Evolutionary conservation across 176 grass and related monocot genomes (phyloP), one percentile per base, ranked within the genome.

Genomic region (Lolium perenne): DNA sequence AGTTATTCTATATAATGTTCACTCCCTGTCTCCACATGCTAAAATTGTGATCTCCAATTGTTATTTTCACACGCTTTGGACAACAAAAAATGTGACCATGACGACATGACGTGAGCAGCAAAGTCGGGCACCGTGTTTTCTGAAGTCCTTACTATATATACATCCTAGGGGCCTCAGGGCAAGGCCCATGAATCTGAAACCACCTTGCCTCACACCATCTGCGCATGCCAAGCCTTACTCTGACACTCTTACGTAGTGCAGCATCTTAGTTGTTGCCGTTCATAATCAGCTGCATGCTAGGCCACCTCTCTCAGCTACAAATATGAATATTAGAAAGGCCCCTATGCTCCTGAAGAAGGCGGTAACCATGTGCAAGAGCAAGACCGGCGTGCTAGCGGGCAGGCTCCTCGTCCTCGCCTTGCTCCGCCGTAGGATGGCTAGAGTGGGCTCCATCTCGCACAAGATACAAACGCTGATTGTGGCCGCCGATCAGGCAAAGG

Each of bases 311-410:
- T 58, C 26, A 45, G 35, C 22, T 35, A 20, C 62, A 55, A 87
- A 89, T 43, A 69, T 91, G 89, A 95, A 87, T 84, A 88, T 89
- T 40, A 20, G 62, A 66, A 95, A 94, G 86, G 86, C 90, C 55
- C 87, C 82, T 0, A 76, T 66, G 79, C 87, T 98, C 54, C 48
- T 94, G 71, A 98, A 95, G 88, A 87, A 94, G 77, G 94, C 86
- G 59, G 88, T 38, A 16, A 76, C 82, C 13, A 59, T 75, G 26
- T 49, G 95, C 13, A 98, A 79, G 83, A 85, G 79, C 83, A 95
- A 91, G 86, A 76, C 88, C 3, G 53, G 71, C 4, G 80, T 79
- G 14, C 54, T 98, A 4, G 89, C 82, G 69, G 85, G 74, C 38
- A 91, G 87, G 66, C 78, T 95, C 5, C 64, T 90, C 72, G 10